These are phyloP conservation scores for Plenodomus tracheiphilus DNA, from an alignment of 2,329 filamentous ascomycete species.

Conservation along the genomic window DNA sequence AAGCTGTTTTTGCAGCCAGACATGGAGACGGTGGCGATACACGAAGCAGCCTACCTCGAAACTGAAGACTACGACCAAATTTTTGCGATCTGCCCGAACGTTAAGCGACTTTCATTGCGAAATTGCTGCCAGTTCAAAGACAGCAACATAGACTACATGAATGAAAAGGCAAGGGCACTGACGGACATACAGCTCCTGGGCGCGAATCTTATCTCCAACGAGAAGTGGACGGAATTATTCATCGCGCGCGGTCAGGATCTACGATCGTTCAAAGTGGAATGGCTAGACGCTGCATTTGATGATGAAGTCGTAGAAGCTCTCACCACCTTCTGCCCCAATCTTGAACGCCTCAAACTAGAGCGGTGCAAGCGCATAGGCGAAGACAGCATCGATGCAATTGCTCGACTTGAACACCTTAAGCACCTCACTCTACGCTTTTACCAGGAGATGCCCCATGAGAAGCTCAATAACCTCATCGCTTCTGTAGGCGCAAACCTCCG, in stretches of 20 bases:
- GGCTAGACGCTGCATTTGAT: conserved; percentile 79
- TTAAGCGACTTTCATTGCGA: conserved; percentile 73
- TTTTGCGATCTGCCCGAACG: conserved; percentile 71
- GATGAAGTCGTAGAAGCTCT: conserved; percentile 70
- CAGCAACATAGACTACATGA: conserved; percentile 76
- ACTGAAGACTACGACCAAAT: conserved; percentile 79
- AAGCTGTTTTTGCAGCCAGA: conserved; percentile 57
- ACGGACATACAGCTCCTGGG: conserved; percentile 77
- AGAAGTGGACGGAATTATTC: conserved; percentile 74
- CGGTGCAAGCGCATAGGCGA: conserved; percentile 76
- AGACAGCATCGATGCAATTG: conserved; percentile 67
- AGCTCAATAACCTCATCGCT: conserved; percentile 64
- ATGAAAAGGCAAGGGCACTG: conserved; percentile 70
- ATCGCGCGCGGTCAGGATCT: conserved; percentile 66
- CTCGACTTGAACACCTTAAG: conserved; percentile 64
- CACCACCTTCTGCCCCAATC: conserved; percentile 64
- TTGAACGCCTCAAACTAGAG: conserved; percentile 77
- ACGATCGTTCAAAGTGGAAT: conserved; percentile 74
- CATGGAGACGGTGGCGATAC: conserved; percentile 60
- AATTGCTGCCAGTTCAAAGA: conserved; percentile 95
- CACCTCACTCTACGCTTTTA: conserved; percentile 75
- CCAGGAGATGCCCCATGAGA: conserved; percentile 58
- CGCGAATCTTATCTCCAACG: conserved; percentile 78
- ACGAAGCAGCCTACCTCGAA: conserved; percentile 67
- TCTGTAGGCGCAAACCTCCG: conserved; percentile 67